These are phyloP conservation scores for Orbilia quercus DNA, from an alignment of 2,329 filamentous ascomycete genomes.

Conservation along the genomic window DNA sequence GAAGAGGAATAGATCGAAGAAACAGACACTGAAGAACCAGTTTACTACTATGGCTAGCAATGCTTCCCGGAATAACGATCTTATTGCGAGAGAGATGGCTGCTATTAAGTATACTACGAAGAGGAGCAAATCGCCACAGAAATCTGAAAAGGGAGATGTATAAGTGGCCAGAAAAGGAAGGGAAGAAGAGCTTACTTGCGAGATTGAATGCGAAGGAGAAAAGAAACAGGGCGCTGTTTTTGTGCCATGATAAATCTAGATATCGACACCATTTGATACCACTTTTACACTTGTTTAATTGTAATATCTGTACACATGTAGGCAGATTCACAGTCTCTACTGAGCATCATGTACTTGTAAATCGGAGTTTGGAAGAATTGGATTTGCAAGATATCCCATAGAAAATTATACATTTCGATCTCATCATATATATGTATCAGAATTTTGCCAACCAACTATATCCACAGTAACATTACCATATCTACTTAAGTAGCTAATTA, in stretches of 20 bases:
- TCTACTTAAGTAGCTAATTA: too few species aligned
- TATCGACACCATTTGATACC: not conserved
- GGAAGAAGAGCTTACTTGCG: not conserved
- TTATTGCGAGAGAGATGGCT: slow-evolving; percentile 37
- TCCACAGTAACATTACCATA: too few species aligned
- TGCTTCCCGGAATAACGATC: slow-evolving; percentile 33
- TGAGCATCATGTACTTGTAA: not conserved
- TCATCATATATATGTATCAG: too few species aligned
- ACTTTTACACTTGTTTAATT: not conserved
- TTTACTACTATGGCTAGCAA: slow-evolving; percentile 2
- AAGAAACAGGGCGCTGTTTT: too few species aligned
- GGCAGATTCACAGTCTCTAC: not conserved
- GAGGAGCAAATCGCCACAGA: slow-evolving; percentile 38
- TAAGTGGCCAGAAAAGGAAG: not conserved
- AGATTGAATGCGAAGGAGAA: too few species aligned
- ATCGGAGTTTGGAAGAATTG: slow-evolving; percentile 6
- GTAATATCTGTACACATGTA: slow-evolving; percentile 9
- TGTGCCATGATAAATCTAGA: not conserved
- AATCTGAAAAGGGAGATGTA: not conserved
- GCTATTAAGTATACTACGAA: slow-evolving; percentile 46
- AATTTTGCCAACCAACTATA: too few species aligned
- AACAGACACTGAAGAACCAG: slow-evolving; percentile 14
- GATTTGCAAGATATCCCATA: not conserved
- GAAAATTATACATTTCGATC: too few species aligned
- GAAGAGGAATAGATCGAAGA: slow-evolving; percentile 10